Base-by-base conservation (phyloP, 257 asterid genomes). In the Oldenlandia corymbosa region DNA sequence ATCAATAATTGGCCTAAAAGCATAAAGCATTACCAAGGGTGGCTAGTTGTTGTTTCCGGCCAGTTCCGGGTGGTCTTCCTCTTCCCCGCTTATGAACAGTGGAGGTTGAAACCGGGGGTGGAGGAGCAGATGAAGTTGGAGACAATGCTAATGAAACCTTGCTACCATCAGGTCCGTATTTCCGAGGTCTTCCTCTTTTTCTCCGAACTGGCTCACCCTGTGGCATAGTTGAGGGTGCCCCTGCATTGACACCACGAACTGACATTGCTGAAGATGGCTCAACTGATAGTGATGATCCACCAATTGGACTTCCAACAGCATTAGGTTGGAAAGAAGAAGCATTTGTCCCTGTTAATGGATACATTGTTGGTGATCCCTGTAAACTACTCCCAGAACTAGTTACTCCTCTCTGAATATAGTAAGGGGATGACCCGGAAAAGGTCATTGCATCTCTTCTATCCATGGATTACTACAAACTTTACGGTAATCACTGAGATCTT, bases 181-280 rank as follows among this genome's bases (percentile, higher is more conserved):
- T 88, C 64, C 95, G 76, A 1, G 96, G 96, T 62, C 95, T 84
- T 28, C 96, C 96, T 56, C 96, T 72, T 68, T 88, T 86, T 64
- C 96, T 80, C 13, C 96, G 85, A 59, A 85, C 74, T 23, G 90
- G 88, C 68, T 79, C 89, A 13, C 84, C 83, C 65, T 78, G 89
- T 59, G 76, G 79, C 78, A 79, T 60, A 47, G 74, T 67, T 41
- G 83, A 75, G 41, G 85, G 76, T 39, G 81, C 86, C 39, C 95
- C 89, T 43, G 66, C 76, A 52, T 65, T 71, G 45, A 77, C 75
- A 62, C 80, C 83, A 67, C 74, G 87, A 62, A 74, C 71, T 62
- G 90, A 67, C 80, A 81, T 71, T 67, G 84, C 68, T 31, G 86
- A 77, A 9, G 88, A 78, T 72, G 85, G 55, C 51, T 88, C 88